Evolutionary conservation across 2,329 filamentous ascomycete species (phyloP), one percentile per base, ranked within the genome.

Genomic region (Penicillium sp.): DNA sequence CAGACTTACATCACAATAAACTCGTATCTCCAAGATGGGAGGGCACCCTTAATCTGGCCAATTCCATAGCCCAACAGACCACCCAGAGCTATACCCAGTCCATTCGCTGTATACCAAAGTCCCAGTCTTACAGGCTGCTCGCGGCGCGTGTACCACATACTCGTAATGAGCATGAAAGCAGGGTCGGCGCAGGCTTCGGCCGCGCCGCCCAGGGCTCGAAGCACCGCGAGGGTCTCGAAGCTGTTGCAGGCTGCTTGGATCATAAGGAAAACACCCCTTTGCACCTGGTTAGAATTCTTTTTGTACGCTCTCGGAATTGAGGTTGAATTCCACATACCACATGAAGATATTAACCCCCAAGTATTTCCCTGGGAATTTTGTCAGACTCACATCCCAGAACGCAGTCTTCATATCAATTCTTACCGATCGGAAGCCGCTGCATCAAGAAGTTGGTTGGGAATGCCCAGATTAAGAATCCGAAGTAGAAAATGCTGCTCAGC

Each of bases 21-120:
- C 50, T 88, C 85, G 58, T 86, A 88, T 63, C 83, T 83, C 86
- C 86, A 89, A 0, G 80, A 81, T 0, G 80, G 75, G 18, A 88
- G 74, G 1, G 76, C 72, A 13, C 81, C 83, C 38, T 77, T 74
- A 59, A 84, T 84, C 57, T 85, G 77, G 1, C 85, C 84, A 43
- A 87, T 86, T 0, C 79, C 84, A 52, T 83, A 87, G 0, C 81
- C 81, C 0, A 84, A 67, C 2, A 83, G 62, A 0, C 83, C 83
- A 44, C 83, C 83, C 0, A 84, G 76, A 0, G 83, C 82, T 32
- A 85, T 83, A 1, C 81, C 83, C 7, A 84, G 66, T 0, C 84
- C 84, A 45, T 85, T 85, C 29, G 81, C 83, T 0, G 79, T 77
- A 63, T 83, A 86, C 82, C 83, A 86, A 0, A 82, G 71, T 1